These are phyloP conservation scores for Calonectria leucothoes DNA, from an alignment of 2,329 filamentous ascomycete genomes.

Conservation along the genomic window DNA sequence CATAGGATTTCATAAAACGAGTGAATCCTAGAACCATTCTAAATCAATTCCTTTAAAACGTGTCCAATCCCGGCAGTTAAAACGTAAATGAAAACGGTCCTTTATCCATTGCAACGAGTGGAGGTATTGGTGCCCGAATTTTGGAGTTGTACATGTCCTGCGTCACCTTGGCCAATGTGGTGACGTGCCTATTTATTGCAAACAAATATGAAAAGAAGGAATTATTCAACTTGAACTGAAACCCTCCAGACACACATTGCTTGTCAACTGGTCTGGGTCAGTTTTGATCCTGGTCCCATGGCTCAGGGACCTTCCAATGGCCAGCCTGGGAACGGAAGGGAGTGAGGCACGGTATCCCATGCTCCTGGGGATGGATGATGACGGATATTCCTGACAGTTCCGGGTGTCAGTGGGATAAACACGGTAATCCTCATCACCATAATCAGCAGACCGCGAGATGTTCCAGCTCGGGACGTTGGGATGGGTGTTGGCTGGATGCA, in stretches of 20 bases:
- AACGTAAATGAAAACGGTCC: background rate
- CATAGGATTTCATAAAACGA: background rate
- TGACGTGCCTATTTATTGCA: background rate
- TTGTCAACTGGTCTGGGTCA: background rate
- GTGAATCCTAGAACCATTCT: background rate
- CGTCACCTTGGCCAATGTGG: background rate
- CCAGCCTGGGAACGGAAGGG: conserved; percentile 17
- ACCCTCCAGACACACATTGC: background rate
- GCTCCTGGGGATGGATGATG: background rate
- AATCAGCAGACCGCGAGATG: conserved; percentile 18
- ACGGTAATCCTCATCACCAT: conserved; percentile 7
- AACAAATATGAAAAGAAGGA: background rate
- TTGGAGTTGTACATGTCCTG: background rate
- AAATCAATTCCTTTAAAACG: background rate
- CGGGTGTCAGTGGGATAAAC: conserved; percentile 16
- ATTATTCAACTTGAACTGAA: background rate
- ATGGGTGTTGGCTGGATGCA: conserved; percentile 17
- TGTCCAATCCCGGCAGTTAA: background rate
- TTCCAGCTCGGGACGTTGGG: conserved; percentile 26
- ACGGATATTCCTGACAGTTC: conserved; percentile 9
- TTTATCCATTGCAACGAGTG: background rate
- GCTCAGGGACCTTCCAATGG: background rate
- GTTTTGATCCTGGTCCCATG: background rate
- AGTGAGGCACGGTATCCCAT: conserved; percentile 14
- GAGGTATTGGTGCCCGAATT: background rate